Percentiles rank a stretch among this genome's conserved stretches.
These are phyloP conservation scores for Melaleuca alternifolia DNA, from an alignment of 345 rosid species.

Conservation along the genomic window DNA sequence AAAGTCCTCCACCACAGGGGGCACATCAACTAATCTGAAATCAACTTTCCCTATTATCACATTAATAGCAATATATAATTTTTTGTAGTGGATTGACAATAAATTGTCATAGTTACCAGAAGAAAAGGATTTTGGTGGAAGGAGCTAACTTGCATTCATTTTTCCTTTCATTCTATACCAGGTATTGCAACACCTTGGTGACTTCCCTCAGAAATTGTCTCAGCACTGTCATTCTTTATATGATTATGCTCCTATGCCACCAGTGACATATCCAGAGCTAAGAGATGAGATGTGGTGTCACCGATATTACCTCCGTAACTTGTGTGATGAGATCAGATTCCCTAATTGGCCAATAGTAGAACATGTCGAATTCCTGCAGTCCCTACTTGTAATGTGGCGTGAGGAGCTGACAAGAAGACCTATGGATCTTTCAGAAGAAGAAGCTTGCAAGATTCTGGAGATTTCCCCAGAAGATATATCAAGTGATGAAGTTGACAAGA, in stretches of 20 bases:
- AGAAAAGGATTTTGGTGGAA: background rate
- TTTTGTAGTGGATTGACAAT: background rate
- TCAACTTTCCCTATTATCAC: background rate
- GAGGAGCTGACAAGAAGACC: slow-evolving; percentile 97
- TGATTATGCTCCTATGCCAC: slow-evolving; percentile 99
- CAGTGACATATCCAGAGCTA: slow-evolving; percentile 95
- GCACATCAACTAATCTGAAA: background rate
- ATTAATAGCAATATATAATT: background rate
- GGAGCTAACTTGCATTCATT: background rate
- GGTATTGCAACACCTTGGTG: slow-evolving; percentile 99
- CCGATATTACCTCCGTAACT: slow-evolving; percentile 87
- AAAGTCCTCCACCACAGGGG: background rate
- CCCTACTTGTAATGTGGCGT: slow-evolving; percentile 97
- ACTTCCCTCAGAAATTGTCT: slow-evolving; percentile 91
- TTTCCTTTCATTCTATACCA: slow-evolving; percentile 15
- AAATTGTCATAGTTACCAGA: background rate
- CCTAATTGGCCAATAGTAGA: slow-evolving; percentile 98
- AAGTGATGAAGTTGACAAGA: slow-evolving; percentile 29
- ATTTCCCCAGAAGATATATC: slow-evolving; percentile 75
- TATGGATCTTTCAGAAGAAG: slow-evolving; percentile 99
- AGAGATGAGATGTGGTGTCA: slow-evolving; percentile 99
- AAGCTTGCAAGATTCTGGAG: slow-evolving; percentile 91
- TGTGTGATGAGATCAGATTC: slow-evolving; percentile 91
- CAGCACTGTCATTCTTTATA: slow-evolving; percentile 95
- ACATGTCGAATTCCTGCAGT: slow-evolving; percentile 96